These are phyloP conservation scores for Scheffersomyces coipomensis DNA, from an alignment of 805 yeast genomes.

Conservation along the genomic window DNA sequence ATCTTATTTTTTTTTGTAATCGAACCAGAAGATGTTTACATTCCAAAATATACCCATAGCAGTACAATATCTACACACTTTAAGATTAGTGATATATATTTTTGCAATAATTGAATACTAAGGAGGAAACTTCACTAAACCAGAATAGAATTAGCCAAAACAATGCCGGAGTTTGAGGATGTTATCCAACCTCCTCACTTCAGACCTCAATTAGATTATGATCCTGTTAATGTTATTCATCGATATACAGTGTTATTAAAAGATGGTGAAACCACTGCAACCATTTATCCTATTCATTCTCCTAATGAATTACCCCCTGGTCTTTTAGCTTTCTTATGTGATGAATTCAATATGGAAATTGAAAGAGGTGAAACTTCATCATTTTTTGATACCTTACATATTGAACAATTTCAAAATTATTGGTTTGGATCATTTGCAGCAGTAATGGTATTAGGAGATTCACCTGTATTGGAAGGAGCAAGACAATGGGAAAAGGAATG, in stretches of 20 bases:
- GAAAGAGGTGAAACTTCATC: constrained; percentile 87
- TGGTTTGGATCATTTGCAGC: constrained; percentile 91
- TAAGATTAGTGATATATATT: background rate
- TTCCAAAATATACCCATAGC: constrained; percentile 26
- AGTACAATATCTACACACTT: constrained; percentile 31
- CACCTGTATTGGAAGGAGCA: constrained; percentile 41
- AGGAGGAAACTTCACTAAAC: background rate
- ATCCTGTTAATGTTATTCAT: constrained; percentile 39
- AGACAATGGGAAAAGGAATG: constrained; percentile 93
- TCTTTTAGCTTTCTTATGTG: constrained; percentile 75
- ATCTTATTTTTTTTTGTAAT: no score
- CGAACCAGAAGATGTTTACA: constrained; percentile 10
- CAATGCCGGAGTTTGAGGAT: constrained; percentile 53
- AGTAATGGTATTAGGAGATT: constrained; percentile 75
- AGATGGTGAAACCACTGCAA: constrained; percentile 90
- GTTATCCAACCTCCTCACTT: constrained; percentile 47
- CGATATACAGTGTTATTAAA: constrained; percentile 76
- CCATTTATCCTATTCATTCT: constrained; percentile 80
- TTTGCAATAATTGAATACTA: background rate
- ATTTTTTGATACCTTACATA: constrained; percentile 72
- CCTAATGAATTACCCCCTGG: constrained; percentile 73
- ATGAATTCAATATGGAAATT: constrained; percentile 91
- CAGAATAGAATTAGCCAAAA: background rate
- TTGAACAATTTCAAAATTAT: constrained; percentile 74
- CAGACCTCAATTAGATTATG: constrained; percentile 41